Evolutionary conservation across 495 filamentous ascomycete species (phyloP).

Genomic region (Tuber umbilicatum): DNA sequence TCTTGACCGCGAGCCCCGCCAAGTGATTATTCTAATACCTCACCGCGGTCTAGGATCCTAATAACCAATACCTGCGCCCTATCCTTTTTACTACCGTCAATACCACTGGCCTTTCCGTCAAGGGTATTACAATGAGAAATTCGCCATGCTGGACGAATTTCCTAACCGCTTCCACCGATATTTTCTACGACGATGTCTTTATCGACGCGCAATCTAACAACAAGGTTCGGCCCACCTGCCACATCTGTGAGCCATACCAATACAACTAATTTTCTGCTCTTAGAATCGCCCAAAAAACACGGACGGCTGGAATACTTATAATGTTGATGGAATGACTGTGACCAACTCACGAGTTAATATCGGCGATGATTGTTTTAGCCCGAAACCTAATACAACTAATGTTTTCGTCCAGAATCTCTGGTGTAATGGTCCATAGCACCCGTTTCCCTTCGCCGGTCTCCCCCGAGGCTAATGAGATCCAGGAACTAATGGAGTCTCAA

Average conservation of each 20-base stretch:
- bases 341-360: slow-evolving; percentile 50
- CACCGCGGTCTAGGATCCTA: slow-evolving; percentile 44
- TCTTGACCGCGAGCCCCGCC: neutral
- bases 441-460: neutral
- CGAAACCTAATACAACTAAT: slow-evolving; percentile 55
- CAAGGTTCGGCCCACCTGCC: slow-evolving; percentile 33
- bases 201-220: slow-evolving; percentile 54
- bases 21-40: neutral
- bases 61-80: slow-evolving; percentile 51
- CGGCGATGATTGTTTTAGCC: slow-evolving; percentile 57
- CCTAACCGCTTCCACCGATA: slow-evolving; percentile 50
- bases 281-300: slow-evolving; percentile 52
- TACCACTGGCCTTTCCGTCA: slow-evolving; percentile 51
- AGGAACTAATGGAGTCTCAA: slow-evolving; percentile 52
- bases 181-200: slow-evolving; percentile 51
- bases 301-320: slow-evolving; percentile 55
- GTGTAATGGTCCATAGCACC: slow-evolving; percentile 46
- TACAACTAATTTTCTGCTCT: neutral
- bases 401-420: slow-evolving; percentile 54
- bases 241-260: neutral
- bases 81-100: slow-evolving; percentile 55
- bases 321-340: slow-evolving; percentile 49
- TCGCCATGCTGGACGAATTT: slow-evolving; percentile 58
- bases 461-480: neutral
- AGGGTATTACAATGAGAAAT: slow-evolving; percentile 53